phyloP scores from a whole-genome alignment of 2,329 filamentous ascomycete genomes.

The Ophiocordyceps sinensis region DNA sequence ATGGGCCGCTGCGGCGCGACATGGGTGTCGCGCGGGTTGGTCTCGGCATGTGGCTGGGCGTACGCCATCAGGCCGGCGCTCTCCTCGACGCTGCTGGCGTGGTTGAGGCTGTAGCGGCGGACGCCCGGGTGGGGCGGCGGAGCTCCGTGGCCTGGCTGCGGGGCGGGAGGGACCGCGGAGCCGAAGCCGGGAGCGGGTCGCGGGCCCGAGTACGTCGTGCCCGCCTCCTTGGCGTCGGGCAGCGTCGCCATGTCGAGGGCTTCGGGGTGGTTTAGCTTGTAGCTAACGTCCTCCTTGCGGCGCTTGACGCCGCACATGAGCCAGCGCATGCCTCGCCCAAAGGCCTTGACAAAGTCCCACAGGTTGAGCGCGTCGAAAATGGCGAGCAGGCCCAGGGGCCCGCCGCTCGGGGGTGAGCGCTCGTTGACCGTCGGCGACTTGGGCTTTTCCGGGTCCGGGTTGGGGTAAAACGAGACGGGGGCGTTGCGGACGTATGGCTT shows the following conservation, averaged over 20 bases:
- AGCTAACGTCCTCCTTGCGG: slow-evolving; percentile 39
- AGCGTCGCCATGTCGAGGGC: slow-evolving; percentile 23
- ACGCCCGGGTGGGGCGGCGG: slow-evolving; percentile 13
- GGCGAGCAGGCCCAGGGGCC: slow-evolving; percentile 49
- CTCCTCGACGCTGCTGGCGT: slow-evolving; percentile 21
- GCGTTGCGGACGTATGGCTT: slow-evolving; percentile 44
- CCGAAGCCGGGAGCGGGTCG: slow-evolving; percentile 21
- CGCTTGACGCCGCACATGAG: slow-evolving; percentile 57
- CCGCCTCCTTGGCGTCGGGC: slow-evolving; percentile 12
- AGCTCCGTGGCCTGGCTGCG: slow-evolving; percentile 12
- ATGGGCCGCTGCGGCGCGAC: not conserved
- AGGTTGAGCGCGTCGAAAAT: slow-evolving; percentile 61
- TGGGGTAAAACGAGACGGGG: slow-evolving; percentile 31
- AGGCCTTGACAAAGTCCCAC: slow-evolving; percentile 71
- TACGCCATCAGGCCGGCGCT: slow-evolving; percentile 27
- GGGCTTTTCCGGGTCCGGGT: slow-evolving; percentile 24
- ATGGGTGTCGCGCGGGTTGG: not conserved
- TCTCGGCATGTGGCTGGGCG: slow-evolving; percentile 15
- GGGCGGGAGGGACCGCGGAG: slow-evolving; percentile 11
- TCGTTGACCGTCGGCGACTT: slow-evolving; percentile 27
- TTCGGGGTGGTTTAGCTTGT: slow-evolving; percentile 20
- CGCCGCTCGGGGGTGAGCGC: slow-evolving; percentile 41
- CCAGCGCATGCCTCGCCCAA: slow-evolving; percentile 67
- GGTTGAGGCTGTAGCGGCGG: slow-evolving; percentile 3
- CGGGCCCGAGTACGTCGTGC: slow-evolving; percentile 11